Base-by-base conservation (phyloP, 2,329 filamentous ascomycete species). In the Neonectria faginata region DNA sequence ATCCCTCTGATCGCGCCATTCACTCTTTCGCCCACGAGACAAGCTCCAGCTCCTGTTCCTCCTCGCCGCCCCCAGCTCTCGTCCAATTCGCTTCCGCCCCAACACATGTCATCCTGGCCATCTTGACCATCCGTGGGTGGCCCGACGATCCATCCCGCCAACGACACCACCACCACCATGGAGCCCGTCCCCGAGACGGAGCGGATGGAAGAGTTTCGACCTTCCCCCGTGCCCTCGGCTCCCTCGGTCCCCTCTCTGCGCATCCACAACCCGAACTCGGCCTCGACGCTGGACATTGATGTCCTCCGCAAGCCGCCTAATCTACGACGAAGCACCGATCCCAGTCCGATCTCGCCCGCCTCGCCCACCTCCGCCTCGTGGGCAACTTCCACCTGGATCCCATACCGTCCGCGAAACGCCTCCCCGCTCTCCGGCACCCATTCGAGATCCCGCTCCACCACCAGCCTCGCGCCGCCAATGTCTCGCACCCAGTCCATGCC, bases 101-200 rank as follows among this genome's bases (percentile, higher is more conserved):
- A 48, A 66, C 71, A 71, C 64, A 73, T 73, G 71, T 65, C 68
- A 73, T 63, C 65, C 58, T 71, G 64, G 54, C 67, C 63, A 53
- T 55, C 58, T 60, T 68, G 57, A 72, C 69, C 64, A 71, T 48
- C 65, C 67, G 59, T 61, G 70, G 67, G 72, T 72, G 66, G 65
- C 60, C 62, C 56, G 58, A 69, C 56, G 58, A 68, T 60, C 67
- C 68, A 68, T 57, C 62, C 67, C 65, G 67, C 65, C 62, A 66
- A 59, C 69, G 36, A 36, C 33, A 66, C 70, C 64, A 62, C 66
- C 76, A 78, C 70, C 64, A 20, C 72, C 71, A 91, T 91, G 88
- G 88, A 91, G 78, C 87, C 88, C 63, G 88, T 91, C 73, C 88
- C 88, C 70, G 88, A 91, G 81, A 89, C 88, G 54, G 87, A 90